Percentiles rank a stretch among this genome's conserved stretches.
These are phyloP conservation scores for Mucor piriformis DNA, from an alignment of 371 early-diverging fungal genomes.

Conservation along the genomic window DNA sequence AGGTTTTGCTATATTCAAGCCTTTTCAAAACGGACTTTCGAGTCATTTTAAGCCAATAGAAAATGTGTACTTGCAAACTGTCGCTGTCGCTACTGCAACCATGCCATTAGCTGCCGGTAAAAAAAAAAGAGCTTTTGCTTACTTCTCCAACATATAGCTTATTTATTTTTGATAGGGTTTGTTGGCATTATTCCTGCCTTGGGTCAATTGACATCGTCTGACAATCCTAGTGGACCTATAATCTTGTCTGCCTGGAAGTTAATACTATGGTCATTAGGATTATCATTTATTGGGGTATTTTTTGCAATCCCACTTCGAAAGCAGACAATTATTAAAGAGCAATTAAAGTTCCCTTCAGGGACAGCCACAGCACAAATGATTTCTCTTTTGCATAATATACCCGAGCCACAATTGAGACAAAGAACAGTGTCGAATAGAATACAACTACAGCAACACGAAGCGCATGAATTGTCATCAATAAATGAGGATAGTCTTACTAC, in stretches of 20 bases:
- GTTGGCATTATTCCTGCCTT: conserved; percentile 82
- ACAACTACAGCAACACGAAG: conserved; percentile 1
- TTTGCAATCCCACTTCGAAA: conserved; percentile 85
- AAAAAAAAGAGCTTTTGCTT: not conserved
- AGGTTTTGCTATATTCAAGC: conserved; percentile 77
- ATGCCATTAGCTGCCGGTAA: conserved; percentile 82
- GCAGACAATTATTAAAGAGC: conserved; percentile 79
- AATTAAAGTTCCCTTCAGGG: conserved; percentile 84
- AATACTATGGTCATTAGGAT: conserved; percentile 76
- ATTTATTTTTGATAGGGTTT: conserved; percentile 50
- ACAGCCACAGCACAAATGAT: conserved; percentile 91
- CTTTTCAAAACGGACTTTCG: conserved; percentile 48
- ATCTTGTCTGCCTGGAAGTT: conserved; percentile 52
- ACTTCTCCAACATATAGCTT: no score
- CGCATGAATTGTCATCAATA: not conserved
- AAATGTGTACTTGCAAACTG: conserved; percentile 83
- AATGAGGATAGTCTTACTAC: not conserved
- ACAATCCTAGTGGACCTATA: conserved; percentile 51
- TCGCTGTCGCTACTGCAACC: conserved; percentile 83
- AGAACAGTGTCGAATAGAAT: not conserved
- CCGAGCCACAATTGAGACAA: conserved; percentile 11
- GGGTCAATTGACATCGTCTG: conserved; percentile 60
- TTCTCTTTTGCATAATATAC: conserved; percentile 67
- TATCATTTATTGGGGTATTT: conserved; percentile 89
- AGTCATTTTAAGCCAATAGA: conserved; percentile 73